Conservation (phyloP, 495 filamentous ascomycete genomes). For the Viridothelium virens region DNA sequence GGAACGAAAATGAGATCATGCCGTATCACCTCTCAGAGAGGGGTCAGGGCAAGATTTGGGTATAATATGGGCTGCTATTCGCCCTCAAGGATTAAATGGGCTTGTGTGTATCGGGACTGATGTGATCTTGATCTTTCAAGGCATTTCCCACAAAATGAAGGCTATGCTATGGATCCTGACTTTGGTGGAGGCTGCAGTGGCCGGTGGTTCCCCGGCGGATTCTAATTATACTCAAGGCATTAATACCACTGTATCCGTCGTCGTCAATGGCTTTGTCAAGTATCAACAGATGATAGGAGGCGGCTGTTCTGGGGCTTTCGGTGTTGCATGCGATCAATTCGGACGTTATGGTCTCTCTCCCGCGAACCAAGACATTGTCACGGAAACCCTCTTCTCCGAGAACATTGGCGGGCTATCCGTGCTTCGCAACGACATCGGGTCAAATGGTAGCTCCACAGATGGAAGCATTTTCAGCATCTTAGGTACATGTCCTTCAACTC, state of each 20-base stretch:
- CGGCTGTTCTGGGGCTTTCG: conserved; percentile 23
- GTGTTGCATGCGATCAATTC: conserved; percentile 21
- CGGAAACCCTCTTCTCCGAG: conserved; percentile 23
- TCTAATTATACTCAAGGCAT: conserved; percentile 1
- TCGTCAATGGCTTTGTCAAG: conserved; percentile 15
- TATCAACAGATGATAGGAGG: conserved; percentile 24
- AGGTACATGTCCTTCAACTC: conserved; percentile 16
- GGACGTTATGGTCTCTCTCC: conserved; percentile 14
- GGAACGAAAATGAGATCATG: neutral
- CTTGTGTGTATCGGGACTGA: neutral
- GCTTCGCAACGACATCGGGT: conserved; percentile 24
- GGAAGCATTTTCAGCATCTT: conserved; percentile 15
- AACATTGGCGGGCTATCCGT: conserved; percentile 22
- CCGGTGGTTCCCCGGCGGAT: neutral
- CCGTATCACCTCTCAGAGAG: neutral
- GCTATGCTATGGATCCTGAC: neutral
- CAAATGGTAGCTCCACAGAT: conserved; percentile 15
- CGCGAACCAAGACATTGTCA: conserved; percentile 16
- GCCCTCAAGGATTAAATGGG: neutral
- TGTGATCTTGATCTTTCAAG: neutral
- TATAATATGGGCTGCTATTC: neutral
- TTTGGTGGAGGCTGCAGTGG: neutral
- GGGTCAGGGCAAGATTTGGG: neutral
- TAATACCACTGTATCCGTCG: neutral
- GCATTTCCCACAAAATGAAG: neutral